Conservation (phyloP, 192 early-diverging fungal species). For the Entophlyctis helioformis region DNA sequence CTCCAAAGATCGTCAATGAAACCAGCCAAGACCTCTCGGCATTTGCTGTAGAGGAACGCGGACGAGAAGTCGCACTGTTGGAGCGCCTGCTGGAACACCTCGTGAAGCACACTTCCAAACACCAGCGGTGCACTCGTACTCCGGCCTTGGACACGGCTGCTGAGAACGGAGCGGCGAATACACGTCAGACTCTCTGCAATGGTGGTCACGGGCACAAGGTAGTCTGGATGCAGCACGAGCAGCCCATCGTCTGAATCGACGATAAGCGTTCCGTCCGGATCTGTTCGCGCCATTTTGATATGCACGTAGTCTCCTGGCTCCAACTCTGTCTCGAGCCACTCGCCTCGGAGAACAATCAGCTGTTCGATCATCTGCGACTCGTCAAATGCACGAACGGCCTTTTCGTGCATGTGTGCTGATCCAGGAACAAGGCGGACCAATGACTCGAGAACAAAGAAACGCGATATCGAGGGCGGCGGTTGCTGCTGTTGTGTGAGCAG, state of each 20-base stretch:
- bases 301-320: constrained; percentile 64
- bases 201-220: constrained; percentile 61
- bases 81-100: constrained; percentile 62
- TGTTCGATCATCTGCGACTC: no score
- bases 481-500: no score
- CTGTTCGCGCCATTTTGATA: constrained; percentile 24
- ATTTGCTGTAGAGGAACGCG: no score
- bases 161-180: constrained; percentile 63
- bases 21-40: no score
- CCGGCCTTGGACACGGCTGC: constrained; percentile 40
- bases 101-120: constrained; percentile 73
- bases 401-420: no score
- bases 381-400: no score
- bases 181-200: constrained; percentile 68
- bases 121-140: constrained; percentile 48
- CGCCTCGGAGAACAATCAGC: no score
- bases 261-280: constrained; percentile 17
- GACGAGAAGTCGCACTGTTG: constrained; percentile 45
- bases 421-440: no score
- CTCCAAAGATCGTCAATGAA: no score
- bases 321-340: no score
- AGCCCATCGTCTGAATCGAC: constrained; percentile 47
- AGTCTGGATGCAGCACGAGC: constrained; percentile 72
- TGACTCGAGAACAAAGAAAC: no score
- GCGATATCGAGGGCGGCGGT: no score